Evolutionary conservation across 495 filamentous ascomycete species (phyloP), one percentile per base, ranked within the genome.

Genomic region (Oleoguttula mirabilis): DNA sequence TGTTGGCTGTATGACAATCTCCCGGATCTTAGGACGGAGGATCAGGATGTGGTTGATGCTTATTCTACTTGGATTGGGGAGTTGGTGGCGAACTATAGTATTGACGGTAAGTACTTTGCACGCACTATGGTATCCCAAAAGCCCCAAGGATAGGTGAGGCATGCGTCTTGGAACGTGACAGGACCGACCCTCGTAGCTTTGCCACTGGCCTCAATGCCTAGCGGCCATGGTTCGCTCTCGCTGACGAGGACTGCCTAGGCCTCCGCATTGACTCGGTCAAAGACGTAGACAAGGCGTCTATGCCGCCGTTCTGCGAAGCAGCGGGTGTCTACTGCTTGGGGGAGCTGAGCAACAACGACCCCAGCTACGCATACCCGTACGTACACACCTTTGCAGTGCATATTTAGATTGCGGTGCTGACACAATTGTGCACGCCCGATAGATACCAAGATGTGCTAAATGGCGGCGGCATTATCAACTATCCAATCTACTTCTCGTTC

Each of bases 251-350:
- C n/a, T n/a, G n/a, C n/a, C n/a, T n/a, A n/a, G n/a, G 25, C 25
- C 68, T 90, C 28, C 76, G 84, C 16, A 65, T 88, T 22, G 84
- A 88, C 54, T 82, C 79, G 2, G 79, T 74, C 14, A 76, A 75
- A 48, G 73, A 88, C 46, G 76, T 84, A 28, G 72, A 79, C 47
- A 73, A 74, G 36, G 66, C 68, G 22, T 88, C 84, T 61, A 86
- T 73, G 67, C 56, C 72, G 0, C 66, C 56, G 4, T 87, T 81
- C 55, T 65, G 66, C 21, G 48, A 59, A n/a, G 76, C 80, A 25
- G 75, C 80, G 0, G 79, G 77, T 7, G 78, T 87, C 2, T 84
- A 79, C 59, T 64, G 70, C n/a, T 61, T 78, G 1, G 79, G 81
- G 0, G 44, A 62, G 71, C 4, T 42, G 38, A 10, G 25, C 25